Percentiles rank a stretch among this genome's conserved stretches.
Conservation (phyloP, 257 asterid species). For the Solanum rostratum region DNA sequence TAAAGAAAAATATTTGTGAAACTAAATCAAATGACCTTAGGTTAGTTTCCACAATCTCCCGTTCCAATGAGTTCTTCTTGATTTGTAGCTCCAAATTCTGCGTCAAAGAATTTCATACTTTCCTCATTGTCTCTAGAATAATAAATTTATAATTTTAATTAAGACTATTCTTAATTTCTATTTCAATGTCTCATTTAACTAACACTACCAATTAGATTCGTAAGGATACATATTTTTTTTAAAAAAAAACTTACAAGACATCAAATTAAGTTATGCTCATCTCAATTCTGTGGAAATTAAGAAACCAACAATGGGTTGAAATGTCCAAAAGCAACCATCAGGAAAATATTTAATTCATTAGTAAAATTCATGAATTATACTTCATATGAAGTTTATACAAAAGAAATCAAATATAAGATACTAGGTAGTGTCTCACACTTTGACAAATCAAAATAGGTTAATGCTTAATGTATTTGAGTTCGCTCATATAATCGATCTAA, state of each 20-base stretch:
- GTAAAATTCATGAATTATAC: not conserved
- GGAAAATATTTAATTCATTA: too few relatives aligned
- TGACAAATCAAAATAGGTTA: not conserved
- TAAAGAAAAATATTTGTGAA: not conserved
- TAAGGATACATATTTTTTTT: too few relatives aligned
- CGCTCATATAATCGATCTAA: too few relatives aligned
- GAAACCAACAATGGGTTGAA: not conserved
- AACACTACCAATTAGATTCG: not conserved
- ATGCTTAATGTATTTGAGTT: not conserved
- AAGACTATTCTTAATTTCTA: not conserved
- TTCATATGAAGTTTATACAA: too few relatives aligned
- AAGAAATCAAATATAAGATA: not conserved
- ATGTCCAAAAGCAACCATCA: not conserved
- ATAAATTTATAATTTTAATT: not conserved
- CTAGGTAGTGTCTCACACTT: not conserved
- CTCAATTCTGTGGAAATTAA: not conserved
- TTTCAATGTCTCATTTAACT: not conserved
- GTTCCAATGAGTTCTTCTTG: conserved; percentile 25
- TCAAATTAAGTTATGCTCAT: not conserved
- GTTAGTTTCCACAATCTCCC: conserved; percentile 30
- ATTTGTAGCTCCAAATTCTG: conserved; percentile 49
- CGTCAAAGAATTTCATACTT: not conserved
- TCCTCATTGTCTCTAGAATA: not conserved
- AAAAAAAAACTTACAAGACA: not conserved
- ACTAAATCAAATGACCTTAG: conserved; percentile 25